Percentiles rank a stretch among this genome's conserved stretches.
Evolutionary conservation across 768 basidiomycete species (phyloP).

Genomic region (Epithele typhae): DNA sequence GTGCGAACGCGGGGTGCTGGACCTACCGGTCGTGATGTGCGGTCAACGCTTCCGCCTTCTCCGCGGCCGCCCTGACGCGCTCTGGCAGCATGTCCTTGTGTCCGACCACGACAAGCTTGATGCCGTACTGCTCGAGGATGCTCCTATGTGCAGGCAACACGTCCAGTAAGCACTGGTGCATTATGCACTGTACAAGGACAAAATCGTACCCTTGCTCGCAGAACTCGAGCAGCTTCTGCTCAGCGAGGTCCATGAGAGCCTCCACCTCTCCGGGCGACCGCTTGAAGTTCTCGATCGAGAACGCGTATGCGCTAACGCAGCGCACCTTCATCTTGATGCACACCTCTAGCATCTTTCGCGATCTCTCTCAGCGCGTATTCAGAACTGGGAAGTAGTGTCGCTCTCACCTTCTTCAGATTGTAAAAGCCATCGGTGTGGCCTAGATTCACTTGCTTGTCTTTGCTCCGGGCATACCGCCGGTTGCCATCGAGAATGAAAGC

Average conservation of each 20-base stretch:
- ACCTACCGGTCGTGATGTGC: slow-evolving; percentile 63
- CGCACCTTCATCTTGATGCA: slow-evolving; percentile 75
- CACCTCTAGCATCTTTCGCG: slow-evolving; percentile 75
- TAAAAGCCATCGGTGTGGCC: slow-evolving; percentile 87
- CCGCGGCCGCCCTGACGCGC: slow-evolving; percentile 64
- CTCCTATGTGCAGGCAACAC: slow-evolving; percentile 59
- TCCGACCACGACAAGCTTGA: slow-evolving; percentile 82
- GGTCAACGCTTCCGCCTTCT: slow-evolving; percentile 75
- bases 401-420: slow-evolving; percentile 70
- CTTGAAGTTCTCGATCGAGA: slow-evolving; percentile 96
- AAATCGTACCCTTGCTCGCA: slow-evolving; percentile 70
- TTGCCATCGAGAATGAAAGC: slow-evolving; percentile 99
- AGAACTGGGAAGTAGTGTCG: not conserved
- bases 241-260: slow-evolving; percentile 81
- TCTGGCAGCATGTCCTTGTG: slow-evolving; percentile 69
- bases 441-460: slow-evolving; percentile 59
- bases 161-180: not conserved
- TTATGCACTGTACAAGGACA: not conserved
- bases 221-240: slow-evolving; percentile 73
- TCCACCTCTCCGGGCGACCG: slow-evolving; percentile 82
- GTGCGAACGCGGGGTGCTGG: not conserved
- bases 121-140: slow-evolving; percentile 75
- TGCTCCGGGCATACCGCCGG: slow-evolving; percentile 76
- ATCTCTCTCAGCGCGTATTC: too few relatives aligned
- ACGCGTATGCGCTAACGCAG: slow-evolving; percentile 95